A percentile compares a stretch with the other conserved stretches of the same genome.
These are phyloP conservation scores for Coelastrella sp. DNA, from an alignment of 139 green algal genomes.

Conservation along the genomic window DNA sequence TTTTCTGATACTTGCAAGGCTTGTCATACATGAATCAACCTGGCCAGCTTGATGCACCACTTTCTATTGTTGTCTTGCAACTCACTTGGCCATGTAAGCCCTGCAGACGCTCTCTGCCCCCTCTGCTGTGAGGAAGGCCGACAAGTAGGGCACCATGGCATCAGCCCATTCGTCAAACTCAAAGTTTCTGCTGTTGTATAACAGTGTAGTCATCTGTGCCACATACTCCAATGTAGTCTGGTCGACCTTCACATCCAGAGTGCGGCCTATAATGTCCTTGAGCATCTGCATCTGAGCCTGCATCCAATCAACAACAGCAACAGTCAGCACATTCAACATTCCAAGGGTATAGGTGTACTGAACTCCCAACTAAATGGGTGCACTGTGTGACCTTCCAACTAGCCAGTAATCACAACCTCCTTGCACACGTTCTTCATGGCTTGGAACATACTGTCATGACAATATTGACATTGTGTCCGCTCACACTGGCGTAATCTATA, in stretches of 20 bases:
- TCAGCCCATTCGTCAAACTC: conserved; percentile 52
- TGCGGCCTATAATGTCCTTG: conserved; percentile 47
- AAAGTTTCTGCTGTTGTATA: conserved; percentile 51
- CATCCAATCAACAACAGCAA: not conserved
- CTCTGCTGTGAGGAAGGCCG: conserved; percentile 47
- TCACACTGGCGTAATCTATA: too few species aligned
- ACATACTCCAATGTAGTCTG: conserved; percentile 51
- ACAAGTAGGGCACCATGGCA: conserved; percentile 75
- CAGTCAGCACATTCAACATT: not conserved
- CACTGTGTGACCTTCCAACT: not conserved
- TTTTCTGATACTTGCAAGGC: too few species aligned
- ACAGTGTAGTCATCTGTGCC: conserved; percentile 36
- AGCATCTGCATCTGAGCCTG: conserved; percentile 37
- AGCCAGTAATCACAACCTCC: not conserved
- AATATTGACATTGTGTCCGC: too few species aligned
- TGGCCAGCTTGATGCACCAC: too few species aligned
- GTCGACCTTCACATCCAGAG: conserved; percentile 47
- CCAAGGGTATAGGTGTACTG: too few species aligned
- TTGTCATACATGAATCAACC: too few species aligned
- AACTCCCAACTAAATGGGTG: too few species aligned
- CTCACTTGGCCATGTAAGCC: conserved; percentile 49
- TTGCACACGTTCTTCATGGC: not conserved
- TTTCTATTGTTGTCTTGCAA: not conserved
- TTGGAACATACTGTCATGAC: too few species aligned
- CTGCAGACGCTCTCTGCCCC: conserved; percentile 50